Conservation (phyloP, 768 basidiomycete species). For the Lactifluus piperatus region DNA sequence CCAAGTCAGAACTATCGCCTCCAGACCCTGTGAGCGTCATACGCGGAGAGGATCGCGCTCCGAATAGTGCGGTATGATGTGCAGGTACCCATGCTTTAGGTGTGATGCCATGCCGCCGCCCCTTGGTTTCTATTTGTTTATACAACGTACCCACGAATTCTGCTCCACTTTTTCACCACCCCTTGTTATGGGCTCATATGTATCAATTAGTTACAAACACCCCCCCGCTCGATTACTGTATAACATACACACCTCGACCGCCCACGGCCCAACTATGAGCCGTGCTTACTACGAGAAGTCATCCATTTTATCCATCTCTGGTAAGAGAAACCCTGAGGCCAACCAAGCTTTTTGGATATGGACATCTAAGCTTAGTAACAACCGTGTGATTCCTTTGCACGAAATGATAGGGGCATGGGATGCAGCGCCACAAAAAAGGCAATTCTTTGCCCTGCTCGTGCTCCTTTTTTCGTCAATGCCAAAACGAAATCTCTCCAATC, state of each 20-base stretch:
- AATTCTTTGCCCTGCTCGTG: too few species aligned
- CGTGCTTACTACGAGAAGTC: neutral
- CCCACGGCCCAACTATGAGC: neutral
- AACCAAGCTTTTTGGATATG: neutral
- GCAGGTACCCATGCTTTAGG: neutral
- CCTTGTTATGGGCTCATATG: neutral
- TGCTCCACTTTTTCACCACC: neutral
- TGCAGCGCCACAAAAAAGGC: too few species aligned
- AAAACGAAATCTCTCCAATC: too few species aligned
- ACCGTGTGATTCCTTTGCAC: neutral
- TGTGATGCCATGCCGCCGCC: neutral
- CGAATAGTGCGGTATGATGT: neutral
- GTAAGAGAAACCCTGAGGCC: neutral
- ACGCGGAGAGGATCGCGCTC: neutral
- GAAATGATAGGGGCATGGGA: too few species aligned
- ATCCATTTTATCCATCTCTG: neutral
- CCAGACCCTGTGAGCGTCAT: slow-evolving; percentile 27
- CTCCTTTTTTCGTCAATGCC: too few species aligned
- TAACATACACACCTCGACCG: neutral
- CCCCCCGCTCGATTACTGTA: neutral
- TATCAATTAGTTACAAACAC: neutral
- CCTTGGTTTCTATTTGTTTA: neutral
- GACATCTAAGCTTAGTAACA: neutral
- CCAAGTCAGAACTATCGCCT: slow-evolving; percentile 35
- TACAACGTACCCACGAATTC: neutral